Evolutionary conservation across 345 rosid genomes (phyloP).

Genomic region (Syzygium oleosum): DNA sequence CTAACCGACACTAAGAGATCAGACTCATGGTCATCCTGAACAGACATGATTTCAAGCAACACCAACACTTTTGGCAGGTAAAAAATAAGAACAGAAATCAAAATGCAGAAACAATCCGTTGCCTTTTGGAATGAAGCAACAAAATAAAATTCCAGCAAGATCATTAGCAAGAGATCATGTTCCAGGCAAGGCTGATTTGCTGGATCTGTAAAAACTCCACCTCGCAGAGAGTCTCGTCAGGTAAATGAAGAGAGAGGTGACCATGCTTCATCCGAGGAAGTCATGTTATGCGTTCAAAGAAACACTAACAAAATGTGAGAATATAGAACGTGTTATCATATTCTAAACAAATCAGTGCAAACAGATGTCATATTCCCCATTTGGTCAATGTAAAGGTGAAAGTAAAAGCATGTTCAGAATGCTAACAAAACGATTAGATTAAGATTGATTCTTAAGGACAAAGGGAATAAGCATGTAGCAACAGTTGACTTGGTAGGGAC

Average conservation of each 20-base stretch:
- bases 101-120: neutral
- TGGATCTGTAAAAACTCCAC: neutral
- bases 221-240: neutral
- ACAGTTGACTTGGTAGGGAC: conserved; percentile 32
- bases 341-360: neutral
- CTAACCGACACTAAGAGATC: neutral
- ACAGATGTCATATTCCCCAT: neutral
- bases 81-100: neutral
- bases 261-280: neutral
- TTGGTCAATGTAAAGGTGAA: neutral
- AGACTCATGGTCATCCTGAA: neutral
- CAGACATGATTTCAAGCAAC: neutral
- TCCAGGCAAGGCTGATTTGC: neutral
- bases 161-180: neutral
- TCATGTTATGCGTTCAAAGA: neutral
- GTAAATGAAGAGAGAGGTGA: neutral
- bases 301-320: neutral
- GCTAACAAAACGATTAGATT: neutral
- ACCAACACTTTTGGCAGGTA: neutral
- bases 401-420: neutral
- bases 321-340: neutral
- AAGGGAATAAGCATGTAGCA: conserved; percentile 1
- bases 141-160: neutral
- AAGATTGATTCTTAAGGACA: neutral
- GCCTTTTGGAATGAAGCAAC: neutral